A percentile compares a stretch with the other conserved stretches of the same genome.
These are phyloP conservation scores for Backusella parvicylindrica DNA, from an alignment of 192 early-diverging fungal genomes.

Conservation along the genomic window DNA sequence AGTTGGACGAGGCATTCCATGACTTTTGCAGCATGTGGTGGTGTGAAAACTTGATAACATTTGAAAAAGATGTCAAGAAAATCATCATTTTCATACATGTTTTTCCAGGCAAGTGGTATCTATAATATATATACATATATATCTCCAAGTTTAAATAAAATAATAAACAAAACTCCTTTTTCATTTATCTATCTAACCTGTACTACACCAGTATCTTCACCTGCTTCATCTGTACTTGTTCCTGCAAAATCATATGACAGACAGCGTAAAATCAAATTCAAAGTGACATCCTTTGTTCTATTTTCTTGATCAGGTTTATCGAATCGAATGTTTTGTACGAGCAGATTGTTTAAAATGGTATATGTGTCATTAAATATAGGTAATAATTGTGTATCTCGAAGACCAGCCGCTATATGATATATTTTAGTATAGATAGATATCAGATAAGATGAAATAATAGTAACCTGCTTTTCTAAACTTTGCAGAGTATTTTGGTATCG, in stretches of 20 bases:
- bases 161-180: neutral
- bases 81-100: slow-evolving; percentile 62
- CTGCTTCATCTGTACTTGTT: slow-evolving; percentile 69
- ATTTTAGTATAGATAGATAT: neutral
- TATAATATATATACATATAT: slow-evolving; percentile 36
- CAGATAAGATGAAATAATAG: neutral
- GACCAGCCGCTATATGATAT: slow-evolving; percentile 37
- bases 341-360: slow-evolving; percentile 38
- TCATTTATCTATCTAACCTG: slow-evolving; percentile 37
- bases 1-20: slow-evolving; percentile 81
- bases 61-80: slow-evolving; percentile 74
- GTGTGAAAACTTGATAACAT: slow-evolving; percentile 54
- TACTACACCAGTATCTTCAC: slow-evolving; percentile 66
- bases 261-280: slow-evolving; percentile 65
- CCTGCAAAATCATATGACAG: slow-evolving; percentile 81
- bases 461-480: slow-evolving; percentile 67
- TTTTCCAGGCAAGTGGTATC: slow-evolving; percentile 76
- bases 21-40: slow-evolving; percentile 56
- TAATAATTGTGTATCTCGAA: slow-evolving; percentile 41
- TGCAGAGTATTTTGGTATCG: slow-evolving; percentile 53
- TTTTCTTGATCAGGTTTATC: slow-evolving; percentile 32
- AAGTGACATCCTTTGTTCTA: slow-evolving; percentile 41
- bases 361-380: slow-evolving; percentile 25
- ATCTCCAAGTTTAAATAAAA: too few species aligned
- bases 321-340: slow-evolving; percentile 33